These are phyloP conservation scores for Cenchrus americanus DNA, from an alignment of 176 grass and related monocot genomes.

Conservation along the genomic window DNA sequence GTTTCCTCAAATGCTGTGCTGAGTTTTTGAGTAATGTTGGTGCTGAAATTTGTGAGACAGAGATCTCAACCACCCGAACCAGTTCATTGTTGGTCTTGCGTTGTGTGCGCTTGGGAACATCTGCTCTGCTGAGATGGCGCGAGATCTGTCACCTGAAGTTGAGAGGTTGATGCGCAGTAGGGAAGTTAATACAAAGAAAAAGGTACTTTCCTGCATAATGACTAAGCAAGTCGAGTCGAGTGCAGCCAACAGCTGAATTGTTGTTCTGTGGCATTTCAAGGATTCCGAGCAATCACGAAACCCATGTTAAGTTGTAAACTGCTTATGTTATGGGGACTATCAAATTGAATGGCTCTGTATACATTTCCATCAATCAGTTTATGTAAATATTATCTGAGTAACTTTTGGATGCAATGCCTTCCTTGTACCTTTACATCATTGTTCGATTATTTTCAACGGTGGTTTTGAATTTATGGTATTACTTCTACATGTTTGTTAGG, in stretches of 20 bases:
- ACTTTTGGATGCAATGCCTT: neutral
- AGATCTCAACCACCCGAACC: constrained; percentile 96
- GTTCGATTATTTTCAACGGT: neutral
- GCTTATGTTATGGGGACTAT: neutral
- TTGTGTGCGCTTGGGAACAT: constrained; percentile 95
- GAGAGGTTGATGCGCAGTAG: constrained; percentile 76
- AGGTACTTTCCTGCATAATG: constrained; percentile 43
- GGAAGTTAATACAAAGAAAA: constrained; percentile 94
- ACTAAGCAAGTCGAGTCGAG: neutral
- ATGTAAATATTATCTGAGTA: neutral
- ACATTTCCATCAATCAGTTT: neutral
- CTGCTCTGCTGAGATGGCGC: constrained; percentile 97
- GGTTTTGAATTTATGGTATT: constrained; percentile 19
- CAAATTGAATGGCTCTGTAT: neutral
- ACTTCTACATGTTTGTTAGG: constrained; percentile 55
- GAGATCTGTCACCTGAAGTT: constrained; percentile 95
- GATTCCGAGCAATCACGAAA: neutral
- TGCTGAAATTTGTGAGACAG: constrained; percentile 58
- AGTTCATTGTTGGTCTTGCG: constrained; percentile 91
- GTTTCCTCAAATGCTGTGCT: constrained; percentile 32
- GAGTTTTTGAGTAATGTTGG: constrained; percentile 56
- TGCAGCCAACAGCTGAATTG: neutral
- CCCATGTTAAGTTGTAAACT: neutral
- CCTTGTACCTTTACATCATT: neutral
- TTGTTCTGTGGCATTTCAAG: neutral